These are phyloP conservation scores for Dissoconium aciculare DNA, from an alignment of 2,329 filamentous ascomycete species.

Conservation along the genomic window DNA sequence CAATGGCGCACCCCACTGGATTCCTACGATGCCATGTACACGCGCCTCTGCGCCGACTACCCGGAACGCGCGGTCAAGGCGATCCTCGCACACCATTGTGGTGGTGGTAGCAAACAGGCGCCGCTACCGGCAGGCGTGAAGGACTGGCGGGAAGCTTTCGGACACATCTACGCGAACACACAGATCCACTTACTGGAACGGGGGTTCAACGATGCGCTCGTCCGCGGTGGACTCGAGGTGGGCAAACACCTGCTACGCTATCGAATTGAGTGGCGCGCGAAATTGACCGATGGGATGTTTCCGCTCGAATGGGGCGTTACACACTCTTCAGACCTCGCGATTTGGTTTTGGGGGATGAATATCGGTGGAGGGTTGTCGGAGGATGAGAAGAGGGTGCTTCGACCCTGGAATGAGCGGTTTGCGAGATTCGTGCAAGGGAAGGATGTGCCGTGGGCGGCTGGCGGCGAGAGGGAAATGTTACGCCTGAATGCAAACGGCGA, in stretches of 20 bases:
- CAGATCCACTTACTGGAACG: conserved; percentile 41
- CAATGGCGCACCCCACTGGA: conserved; percentile 35
- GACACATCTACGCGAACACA: conserved; percentile 41
- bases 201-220: conserved; percentile 35
- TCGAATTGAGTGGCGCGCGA: conserved; percentile 39
- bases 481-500: conserved; percentile 32
- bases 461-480: conserved; percentile 26
- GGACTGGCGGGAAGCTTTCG: conserved; percentile 40
- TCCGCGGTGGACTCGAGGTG: conserved; percentile 25
- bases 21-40: conserved; percentile 28
- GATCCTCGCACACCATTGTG: conserved; percentile 34
- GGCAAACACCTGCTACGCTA: conserved; percentile 37
- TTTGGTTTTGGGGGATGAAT: conserved; percentile 44
- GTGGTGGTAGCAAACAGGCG: conserved; percentile 19
- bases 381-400: conserved; percentile 31
- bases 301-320: conserved; percentile 39
- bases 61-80: conserved; percentile 29
- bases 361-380: conserved; percentile 24
- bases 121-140: conserved; percentile 6
- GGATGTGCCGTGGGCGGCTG: conserved; percentile 27
- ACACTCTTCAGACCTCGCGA: conserved; percentile 38
- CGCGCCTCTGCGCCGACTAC: conserved; percentile 39
- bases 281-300: conserved; percentile 29
- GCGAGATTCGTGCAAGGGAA: conserved; percentile 29
- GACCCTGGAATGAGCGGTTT: conserved; percentile 26